These are phyloP conservation scores for Fusarium bulbicola DNA, from an alignment of 2,329 filamentous ascomycete species.

Conservation along the genomic window DNA sequence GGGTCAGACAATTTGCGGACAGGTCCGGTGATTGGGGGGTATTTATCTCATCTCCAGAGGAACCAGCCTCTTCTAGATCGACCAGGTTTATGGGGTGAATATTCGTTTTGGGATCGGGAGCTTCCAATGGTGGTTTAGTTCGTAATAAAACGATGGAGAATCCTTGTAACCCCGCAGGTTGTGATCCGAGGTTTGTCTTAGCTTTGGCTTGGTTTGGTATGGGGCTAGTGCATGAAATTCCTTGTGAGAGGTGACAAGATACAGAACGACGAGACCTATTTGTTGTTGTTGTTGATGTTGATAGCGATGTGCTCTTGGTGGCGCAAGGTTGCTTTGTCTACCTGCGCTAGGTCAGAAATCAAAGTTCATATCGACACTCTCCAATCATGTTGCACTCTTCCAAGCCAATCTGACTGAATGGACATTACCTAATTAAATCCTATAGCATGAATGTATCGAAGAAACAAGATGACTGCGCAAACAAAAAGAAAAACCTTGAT, in stretches of 20 bases:
- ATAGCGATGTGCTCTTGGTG: neutral
- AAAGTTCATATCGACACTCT: neutral
- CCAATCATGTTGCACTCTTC: neutral
- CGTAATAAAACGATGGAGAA: constrained; percentile 2
- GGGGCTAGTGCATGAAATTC: neutral
- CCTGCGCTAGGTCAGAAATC: neutral
- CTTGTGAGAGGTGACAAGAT: constrained; percentile 4
- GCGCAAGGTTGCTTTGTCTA: neutral
- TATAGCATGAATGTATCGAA: neutral
- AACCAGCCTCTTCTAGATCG: constrained; percentile 2
- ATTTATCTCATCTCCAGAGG: constrained; percentile 16
- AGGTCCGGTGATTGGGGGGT: neutral
- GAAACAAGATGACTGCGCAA: neutral
- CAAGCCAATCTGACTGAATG: neutral
- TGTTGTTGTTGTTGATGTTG: neutral
- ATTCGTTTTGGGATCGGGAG: constrained; percentile 3
- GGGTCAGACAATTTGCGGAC: neutral
- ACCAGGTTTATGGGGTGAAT: constrained; percentile 7
- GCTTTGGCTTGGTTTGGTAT: neutral
- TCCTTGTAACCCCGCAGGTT: constrained; percentile 30
- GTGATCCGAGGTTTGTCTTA: constrained; percentile 27
- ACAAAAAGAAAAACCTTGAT: neutral
- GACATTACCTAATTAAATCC: neutral
- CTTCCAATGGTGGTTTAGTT: constrained; percentile 32
- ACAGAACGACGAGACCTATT: neutral